Evolutionary conservation across 768 basidiomycete species (phyloP), one percentile per base, ranked within the genome.

Genomic region (Macrolepiota fuliginosa): DNA sequence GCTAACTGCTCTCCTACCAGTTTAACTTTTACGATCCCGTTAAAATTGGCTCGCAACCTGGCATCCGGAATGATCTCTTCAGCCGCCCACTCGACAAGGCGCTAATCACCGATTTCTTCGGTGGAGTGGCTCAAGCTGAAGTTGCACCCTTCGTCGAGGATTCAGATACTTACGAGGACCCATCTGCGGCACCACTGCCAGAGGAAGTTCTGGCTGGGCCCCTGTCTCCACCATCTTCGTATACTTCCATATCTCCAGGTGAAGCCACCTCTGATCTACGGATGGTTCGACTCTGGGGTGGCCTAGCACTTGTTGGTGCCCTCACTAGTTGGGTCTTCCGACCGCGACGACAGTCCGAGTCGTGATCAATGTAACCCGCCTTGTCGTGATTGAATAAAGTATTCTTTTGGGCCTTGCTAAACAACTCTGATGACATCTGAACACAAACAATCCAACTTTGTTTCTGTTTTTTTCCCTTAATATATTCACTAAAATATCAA

Each of bases 31-130:
- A 93, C 73, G 86, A 94, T 67, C 82, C 82, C 17, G 79, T 71
- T 3, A 85, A 85, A 61, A 92, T 97, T 68, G 81, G 84, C 59
- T 98, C 96, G 0, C 85, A 91, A 69, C 83, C 95, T 0, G 96
- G 96, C n/a, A 88, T 98, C 19, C 89, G 95, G 54, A 85, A 85
- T 25, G 91, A 92, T 70, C 81, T 95, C 17, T 98, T 94, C 76
- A 72, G 71, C 9, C 81, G 90, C 47, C 79, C 84, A 6, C 79
- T 94, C n/a, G 78, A 83, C 49, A 68, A 80, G 9, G 80, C 84
- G 1, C 77, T 83, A 2, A 81, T 94, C 58, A 94, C 92, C 3
- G 92, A 94, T 72, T 95, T 95, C 71, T 89, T 95, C 66, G 93
- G 93, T 2, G 95, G 92, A 1, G 92, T 97, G 17, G 81, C 91